Evolutionary conservation across 164 flowering plant genomes (phyloP), one percentile per base, ranked within the genome.

Genomic region (Vitis amurensis): DNA sequence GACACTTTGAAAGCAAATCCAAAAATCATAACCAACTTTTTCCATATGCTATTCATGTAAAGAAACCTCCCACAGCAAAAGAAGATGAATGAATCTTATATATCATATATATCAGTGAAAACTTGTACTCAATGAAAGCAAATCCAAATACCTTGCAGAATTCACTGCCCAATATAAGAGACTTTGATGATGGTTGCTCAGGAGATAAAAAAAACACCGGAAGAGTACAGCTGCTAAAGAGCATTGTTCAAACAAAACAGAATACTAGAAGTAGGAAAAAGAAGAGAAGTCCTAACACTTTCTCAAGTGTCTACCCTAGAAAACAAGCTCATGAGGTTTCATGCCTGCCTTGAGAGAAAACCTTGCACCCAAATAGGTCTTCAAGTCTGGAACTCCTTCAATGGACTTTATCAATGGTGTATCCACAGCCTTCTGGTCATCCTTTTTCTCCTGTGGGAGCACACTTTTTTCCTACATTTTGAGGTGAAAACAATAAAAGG

Each of bases 301-400:
- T 51, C 11, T 48, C 44, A 17, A 16, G 30, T 51, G 31, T 37
- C 44, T 3, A 53, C 2, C 11, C 27, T 13, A 66, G 15, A 12
- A 10, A n/a, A 31, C 23, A 23, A 17, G 23, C 77, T 87, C 90
- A 76, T 88, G 96, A 47, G 96, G 96, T 71, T 90, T 90, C 93
- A 86, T 88, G 82, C 93, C 90, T 29, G 89, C 78, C 81, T 76
- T 88, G 11, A 88, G 81, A 11, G 92, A 86, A 59, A 91, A 91
- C 68, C 93, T 84, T 1, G 93, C 86, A 27, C 78, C 84, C 68
- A 91, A 60, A 68, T 91, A 91, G 14, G 87, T 67, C 84, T 84
- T 89, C 83, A 91, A 73, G 51, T 91, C 91, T 3, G 89, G 80
- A 19, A 87, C 88, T 8, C 72, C 82, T 59, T 87, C 90, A 74